Evolutionary conservation across 2,329 filamentous ascomycete species (phyloP).

Genomic region (Xylaria digitata): DNA sequence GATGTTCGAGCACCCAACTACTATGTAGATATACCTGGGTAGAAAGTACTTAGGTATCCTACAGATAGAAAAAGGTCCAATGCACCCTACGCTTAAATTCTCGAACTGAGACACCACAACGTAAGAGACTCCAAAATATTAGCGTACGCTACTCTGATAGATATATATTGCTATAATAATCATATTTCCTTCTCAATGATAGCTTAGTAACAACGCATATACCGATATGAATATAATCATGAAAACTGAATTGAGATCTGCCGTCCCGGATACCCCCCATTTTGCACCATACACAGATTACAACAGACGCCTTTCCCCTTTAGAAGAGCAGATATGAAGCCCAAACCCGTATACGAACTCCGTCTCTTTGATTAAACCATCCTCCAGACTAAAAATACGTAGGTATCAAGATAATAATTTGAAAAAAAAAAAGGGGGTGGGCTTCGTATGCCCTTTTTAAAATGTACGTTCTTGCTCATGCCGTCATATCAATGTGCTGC

Average conservation of each 20-base stretch:
- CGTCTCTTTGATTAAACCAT: slow-evolving; percentile 1
- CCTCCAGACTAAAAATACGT: background rate
- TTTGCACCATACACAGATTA: background rate
- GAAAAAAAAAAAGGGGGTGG: background rate
- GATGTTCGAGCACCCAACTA: too few species aligned
- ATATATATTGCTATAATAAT: background rate
- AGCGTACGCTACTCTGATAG: background rate
- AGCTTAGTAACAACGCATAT: slow-evolving; percentile 1
- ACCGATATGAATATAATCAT: slow-evolving; percentile 1
- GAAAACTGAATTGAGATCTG: slow-evolving; percentile 13
- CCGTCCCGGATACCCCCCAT: background rate
- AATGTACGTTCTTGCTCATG: slow-evolving; percentile 17
- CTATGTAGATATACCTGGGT: too few species aligned
- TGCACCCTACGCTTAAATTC: too few species aligned
- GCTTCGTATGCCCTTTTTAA: background rate
- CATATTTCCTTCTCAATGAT: background rate
- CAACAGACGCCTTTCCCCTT: slow-evolving; percentile 1
- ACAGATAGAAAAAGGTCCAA: too few species aligned
- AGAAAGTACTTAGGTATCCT: too few species aligned
- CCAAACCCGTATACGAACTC: slow-evolving; percentile 21
- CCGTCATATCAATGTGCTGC: slow-evolving; percentile 20
- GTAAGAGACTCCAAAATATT: background rate
- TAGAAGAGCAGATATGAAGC: background rate
- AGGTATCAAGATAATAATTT: slow-evolving; percentile 9
- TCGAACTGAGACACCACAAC: too few species aligned